phyloP scores from a whole-genome alignment of 176 grass and related monocot genomes.

The Bonia amplexicaulis region DNA sequence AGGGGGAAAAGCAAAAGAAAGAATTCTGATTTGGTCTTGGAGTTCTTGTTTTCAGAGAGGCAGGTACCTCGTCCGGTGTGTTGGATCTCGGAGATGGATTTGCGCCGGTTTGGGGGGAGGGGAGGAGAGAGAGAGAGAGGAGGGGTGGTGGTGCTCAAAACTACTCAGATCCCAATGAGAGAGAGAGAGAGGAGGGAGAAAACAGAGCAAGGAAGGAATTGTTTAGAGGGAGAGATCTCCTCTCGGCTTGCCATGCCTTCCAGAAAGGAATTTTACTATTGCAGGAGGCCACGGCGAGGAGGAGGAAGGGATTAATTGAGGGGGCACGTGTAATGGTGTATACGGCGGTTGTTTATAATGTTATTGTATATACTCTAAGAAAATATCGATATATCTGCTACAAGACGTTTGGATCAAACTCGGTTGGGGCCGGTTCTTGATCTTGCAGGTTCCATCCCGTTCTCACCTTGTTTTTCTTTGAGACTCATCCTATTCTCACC shows the following conservation, averaged over 20 bases:
- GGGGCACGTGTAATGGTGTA: no score
- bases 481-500: no score
- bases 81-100: conserved; percentile 52
- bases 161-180: conserved; percentile 40
- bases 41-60: conserved; percentile 9
- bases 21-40: background rate
- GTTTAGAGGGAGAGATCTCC: background rate
- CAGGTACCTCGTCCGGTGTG: conserved; percentile 38
- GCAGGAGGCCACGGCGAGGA: background rate
- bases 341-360: no score
- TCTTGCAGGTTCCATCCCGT: no score
- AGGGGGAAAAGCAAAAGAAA: background rate
- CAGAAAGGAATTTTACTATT: conserved; percentile 17
- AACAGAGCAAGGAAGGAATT: background rate
- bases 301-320: no score
- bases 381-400: no score
- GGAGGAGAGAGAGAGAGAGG: conserved; percentile 1
- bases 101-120: conserved; percentile 48
- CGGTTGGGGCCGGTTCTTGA: no score
- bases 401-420: no score
- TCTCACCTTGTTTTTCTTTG: no score
- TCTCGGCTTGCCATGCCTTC: conserved; percentile 1
- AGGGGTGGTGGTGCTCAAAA: background rate
- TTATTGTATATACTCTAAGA: no score
- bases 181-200: conserved; percentile 4